A percentile compares a stretch with the other conserved stretches of the same genome.
These are phyloP conservation scores for Boletus speciosus DNA, from an alignment of 768 basidiomycete species.

Conservation along the genomic window DNA sequence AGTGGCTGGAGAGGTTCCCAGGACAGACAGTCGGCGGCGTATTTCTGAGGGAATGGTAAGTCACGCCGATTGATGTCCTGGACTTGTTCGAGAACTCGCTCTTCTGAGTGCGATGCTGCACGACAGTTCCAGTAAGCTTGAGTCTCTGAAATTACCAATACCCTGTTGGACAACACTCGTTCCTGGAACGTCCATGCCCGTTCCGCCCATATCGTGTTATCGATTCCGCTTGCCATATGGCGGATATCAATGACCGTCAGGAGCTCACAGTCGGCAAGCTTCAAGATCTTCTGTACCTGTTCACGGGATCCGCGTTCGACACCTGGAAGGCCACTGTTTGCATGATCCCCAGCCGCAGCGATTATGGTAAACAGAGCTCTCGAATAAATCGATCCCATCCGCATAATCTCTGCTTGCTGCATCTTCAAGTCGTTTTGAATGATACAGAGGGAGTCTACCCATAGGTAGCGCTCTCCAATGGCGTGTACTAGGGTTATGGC, in stretches of 20 bases:
- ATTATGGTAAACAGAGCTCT: constrained; percentile 18
- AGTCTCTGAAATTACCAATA: constrained; percentile 15
- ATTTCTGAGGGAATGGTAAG: neutral
- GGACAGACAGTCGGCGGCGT: neutral
- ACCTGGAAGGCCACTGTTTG: constrained; percentile 12
- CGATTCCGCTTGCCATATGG: neutral
- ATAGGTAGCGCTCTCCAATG: constrained; percentile 24
- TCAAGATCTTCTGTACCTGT: constrained; percentile 7
- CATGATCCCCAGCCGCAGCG: constrained; percentile 12
- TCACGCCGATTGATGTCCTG: neutral
- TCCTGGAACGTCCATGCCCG: constrained; percentile 23
- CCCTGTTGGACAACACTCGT: constrained; percentile 12
- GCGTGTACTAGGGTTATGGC: constrained; percentile 17
- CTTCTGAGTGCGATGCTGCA: constrained; percentile 6
- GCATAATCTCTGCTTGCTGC: constrained; percentile 16
- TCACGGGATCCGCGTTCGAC: constrained; percentile 2
- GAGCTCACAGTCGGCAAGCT: constrained; percentile 7
- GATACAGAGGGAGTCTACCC: constrained; percentile 27
- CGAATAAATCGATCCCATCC: constrained; percentile 23
- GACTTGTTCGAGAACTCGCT: constrained; percentile 10
- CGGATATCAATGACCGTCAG: constrained; percentile 10
- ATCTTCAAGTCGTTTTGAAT: constrained; percentile 16
- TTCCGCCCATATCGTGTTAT: constrained; percentile 8
- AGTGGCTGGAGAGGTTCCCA: neutral
- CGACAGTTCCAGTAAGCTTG: constrained; percentile 20